Evolutionary conservation across 2,329 filamentous ascomycete genomes (phyloP).

Genomic region (Monilinia fructicola): DNA sequence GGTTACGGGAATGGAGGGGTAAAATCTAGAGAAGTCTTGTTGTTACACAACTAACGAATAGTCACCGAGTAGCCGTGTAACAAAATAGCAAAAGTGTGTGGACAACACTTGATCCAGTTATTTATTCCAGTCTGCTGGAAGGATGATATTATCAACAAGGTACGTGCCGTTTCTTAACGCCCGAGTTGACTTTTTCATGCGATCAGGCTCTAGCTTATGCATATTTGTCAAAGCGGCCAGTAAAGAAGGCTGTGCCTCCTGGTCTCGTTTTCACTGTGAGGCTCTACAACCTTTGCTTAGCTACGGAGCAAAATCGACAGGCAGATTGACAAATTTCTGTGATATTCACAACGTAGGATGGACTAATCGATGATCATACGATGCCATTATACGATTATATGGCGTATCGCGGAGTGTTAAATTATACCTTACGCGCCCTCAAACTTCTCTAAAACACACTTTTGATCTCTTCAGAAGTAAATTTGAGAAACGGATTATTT

Average conservation of each 20-base stretch:
- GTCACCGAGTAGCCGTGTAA: slow-evolving; percentile 20
- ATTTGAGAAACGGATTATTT: background rate
- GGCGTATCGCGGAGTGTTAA: background rate
- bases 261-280: background rate
- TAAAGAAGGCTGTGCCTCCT: slow-evolving; percentile 10
- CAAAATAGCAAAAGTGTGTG: slow-evolving; percentile 1
- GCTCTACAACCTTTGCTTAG: slow-evolving; percentile 10
- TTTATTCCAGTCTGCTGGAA: background rate
- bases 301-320: background rate
- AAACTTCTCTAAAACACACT: background rate
- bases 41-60: slow-evolving; percentile 7
- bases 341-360: background rate
- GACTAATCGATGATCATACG: background rate
- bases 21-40: background rate
- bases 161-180: slow-evolving; percentile 4
- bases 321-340: background rate
- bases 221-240: background rate
- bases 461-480: background rate
- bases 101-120: slow-evolving; percentile 1
- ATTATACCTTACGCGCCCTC: background rate
- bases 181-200: slow-evolving; percentile 15
- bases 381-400: background rate
- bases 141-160: slow-evolving; percentile 1
- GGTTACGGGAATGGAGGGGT: slow-evolving; percentile 5
- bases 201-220: slow-evolving; percentile 18